Percentiles rank a stretch among this genome's conserved stretches.
phyloP scores from a whole-genome alignment of 2,329 filamentous ascomycete genomes.

The Fusarium burgessii region DNA sequence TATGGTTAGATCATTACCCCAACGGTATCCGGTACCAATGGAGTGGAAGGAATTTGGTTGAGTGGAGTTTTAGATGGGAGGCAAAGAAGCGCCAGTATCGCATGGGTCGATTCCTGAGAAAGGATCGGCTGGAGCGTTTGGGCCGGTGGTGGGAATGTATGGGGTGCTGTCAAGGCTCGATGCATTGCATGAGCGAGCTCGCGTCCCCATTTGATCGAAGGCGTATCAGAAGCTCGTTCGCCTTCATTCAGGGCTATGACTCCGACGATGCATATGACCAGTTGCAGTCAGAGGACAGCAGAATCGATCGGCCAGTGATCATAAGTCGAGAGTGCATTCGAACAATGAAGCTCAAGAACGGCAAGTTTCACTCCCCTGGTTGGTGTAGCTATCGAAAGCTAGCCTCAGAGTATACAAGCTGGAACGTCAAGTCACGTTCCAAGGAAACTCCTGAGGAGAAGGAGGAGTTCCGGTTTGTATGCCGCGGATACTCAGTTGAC shows the following conservation, averaged over 20 bases:
- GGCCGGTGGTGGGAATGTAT: conserved; percentile 11
- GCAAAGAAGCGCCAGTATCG: neutral
- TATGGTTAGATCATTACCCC: conserved; percentile 19
- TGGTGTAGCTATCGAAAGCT: neutral
- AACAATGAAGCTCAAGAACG: neutral
- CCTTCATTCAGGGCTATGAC: neutral
- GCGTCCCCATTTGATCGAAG: neutral
- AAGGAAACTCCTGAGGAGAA: neutral
- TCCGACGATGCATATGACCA: neutral
- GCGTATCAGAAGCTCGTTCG: neutral
- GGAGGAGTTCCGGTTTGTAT: neutral
- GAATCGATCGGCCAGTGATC: neutral
- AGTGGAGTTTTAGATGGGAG: conserved; percentile 3
- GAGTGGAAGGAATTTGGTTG: neutral
- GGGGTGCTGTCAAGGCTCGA: conserved; percentile 6
- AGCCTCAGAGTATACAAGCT: neutral
- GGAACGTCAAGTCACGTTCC: neutral
- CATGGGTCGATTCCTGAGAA: neutral
- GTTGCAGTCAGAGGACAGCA: neutral
- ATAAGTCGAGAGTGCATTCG: conserved; percentile 3
- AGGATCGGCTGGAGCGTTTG: neutral
- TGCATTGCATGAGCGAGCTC: neutral
- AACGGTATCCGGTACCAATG: conserved; percentile 18
- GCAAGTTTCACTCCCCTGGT: neutral
- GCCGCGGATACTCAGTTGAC: neutral